Percentiles rank a stretch among this genome's conserved stretches.
phyloP scores from a whole-genome alignment of 345 rosid genomes.

The Psidium guajava region DNA sequence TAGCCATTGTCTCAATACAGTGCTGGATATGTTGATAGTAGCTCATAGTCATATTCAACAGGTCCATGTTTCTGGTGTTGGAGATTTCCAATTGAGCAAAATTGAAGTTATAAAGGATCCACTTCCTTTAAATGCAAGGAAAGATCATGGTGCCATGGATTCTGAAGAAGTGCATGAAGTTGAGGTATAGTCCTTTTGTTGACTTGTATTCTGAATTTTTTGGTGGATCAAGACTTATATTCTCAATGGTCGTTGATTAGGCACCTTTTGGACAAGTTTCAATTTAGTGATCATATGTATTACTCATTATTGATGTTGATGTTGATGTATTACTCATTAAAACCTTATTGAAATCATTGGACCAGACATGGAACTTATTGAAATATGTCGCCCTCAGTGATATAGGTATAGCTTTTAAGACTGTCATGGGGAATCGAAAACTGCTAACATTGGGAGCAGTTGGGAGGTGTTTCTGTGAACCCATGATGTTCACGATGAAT shows the following conservation, averaged over 20 bases:
- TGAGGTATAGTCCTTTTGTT: conserved; percentile 34
- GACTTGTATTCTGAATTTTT: neutral
- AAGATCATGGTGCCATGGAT: conserved; percentile 59
- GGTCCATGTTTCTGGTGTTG: conserved; percentile 87
- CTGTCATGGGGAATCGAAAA: neutral
- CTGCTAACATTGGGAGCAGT: neutral
- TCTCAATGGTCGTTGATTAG: neutral
- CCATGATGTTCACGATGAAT: neutral
- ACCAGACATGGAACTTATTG: neutral
- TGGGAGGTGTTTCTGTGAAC: neutral
- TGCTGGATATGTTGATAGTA: neutral
- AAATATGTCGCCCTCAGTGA: neutral
- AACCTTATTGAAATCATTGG: neutral
- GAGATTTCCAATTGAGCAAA: conserved; percentile 77
- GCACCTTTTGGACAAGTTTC: neutral
- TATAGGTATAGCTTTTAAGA: neutral
- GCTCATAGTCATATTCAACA: conserved; percentile 8
- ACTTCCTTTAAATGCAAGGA: conserved; percentile 52
- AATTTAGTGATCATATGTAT: neutral
- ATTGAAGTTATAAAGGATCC: conserved; percentile 79
- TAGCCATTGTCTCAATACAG: neutral
- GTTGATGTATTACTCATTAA: neutral
- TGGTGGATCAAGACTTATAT: neutral
- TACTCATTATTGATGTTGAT: too few species aligned
- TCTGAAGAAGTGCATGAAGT: conserved; percentile 36